Percentiles rank a stretch among this genome's conserved stretches.
Conservation (phyloP, 345 rosid species). For the Diplotaxis tenuifolia region DNA sequence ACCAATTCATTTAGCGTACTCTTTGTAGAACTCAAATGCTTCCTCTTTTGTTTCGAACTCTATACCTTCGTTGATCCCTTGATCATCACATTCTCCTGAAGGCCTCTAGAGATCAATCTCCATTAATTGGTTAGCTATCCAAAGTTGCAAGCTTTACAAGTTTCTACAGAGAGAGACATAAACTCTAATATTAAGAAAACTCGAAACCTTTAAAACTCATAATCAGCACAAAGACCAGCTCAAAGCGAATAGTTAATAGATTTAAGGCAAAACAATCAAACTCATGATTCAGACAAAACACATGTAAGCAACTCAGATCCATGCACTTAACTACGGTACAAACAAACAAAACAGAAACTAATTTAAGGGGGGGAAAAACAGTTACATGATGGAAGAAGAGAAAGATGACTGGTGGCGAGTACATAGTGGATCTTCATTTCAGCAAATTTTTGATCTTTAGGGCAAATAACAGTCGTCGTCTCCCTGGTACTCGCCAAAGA, state of each 20-base stretch:
- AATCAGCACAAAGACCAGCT: not conserved
- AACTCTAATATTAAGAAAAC: not conserved
- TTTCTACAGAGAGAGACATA: not conserved
- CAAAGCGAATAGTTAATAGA: not conserved
- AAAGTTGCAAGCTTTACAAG: constrained; percentile 16
- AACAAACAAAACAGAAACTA: not conserved
- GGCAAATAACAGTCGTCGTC: not conserved
- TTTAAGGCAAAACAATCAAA: not conserved
- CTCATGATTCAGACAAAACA: constrained; percentile 15
- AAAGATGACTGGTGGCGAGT: constrained; percentile 28
- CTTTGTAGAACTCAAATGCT: constrained; percentile 62
- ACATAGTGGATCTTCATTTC: constrained; percentile 16
- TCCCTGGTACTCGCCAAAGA: constrained; percentile 24
- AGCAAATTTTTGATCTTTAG: constrained; percentile 2
- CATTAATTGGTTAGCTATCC: constrained; percentile 11
- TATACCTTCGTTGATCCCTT: constrained; percentile 45
- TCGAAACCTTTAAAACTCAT: not conserved
- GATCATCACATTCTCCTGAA: constrained; percentile 38
- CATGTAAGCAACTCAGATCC: not conserved
- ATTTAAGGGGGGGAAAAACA: not conserved
- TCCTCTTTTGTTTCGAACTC: constrained; percentile 66
- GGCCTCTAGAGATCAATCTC: constrained; percentile 47
- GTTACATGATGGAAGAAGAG: constrained; percentile 20
- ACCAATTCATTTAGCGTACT: constrained; percentile 56
- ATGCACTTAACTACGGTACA: not conserved